phyloP scores from a whole-genome alignment of 106 monocot species.

The Hemerocallis citrina region DNA sequence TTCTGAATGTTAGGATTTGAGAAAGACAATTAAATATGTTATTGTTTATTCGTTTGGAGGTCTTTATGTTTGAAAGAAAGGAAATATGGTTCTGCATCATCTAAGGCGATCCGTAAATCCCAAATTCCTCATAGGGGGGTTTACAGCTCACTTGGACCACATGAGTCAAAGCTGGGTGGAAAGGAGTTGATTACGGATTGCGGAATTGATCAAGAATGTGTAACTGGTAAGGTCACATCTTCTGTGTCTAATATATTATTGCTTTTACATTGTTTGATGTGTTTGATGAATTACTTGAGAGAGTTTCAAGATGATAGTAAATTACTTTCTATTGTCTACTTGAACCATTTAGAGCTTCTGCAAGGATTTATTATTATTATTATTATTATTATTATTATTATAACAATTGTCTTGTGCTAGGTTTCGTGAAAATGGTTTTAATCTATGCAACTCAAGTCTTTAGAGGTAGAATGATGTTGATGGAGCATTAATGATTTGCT shows the following conservation, averaged over 20 bases:
- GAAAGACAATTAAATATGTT: too few species aligned
- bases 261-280: neutral
- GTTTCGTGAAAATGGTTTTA: too few species aligned
- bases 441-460: too few species aligned
- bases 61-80: conserved; percentile 8
- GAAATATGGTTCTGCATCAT: neutral
- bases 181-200: conserved; percentile 1
- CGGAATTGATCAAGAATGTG: conserved; percentile 12
- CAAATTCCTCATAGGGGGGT: neutral
- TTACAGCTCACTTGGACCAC: conserved; percentile 4
- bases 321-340: neutral
- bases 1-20: too few species aligned
- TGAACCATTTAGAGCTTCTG: neutral
- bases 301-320: neutral
- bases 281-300: neutral
- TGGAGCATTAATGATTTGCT: too few species aligned
- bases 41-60: conserved; percentile 2
- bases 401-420: neutral
- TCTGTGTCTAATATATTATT: too few species aligned
- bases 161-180: neutral
- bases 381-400: neutral
- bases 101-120: neutral
- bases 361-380: neutral
- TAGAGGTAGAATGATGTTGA: too few species aligned
- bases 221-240: conserved; percentile 1